Conservation (phyloP, 176 grass and related monocot genomes). For the barley (Hordeum vulgare) region MorexV3_pseudomolecules_assembly NC_058524.1:614437184-614437683, state of each 20-base stretch:
- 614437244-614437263: too few species aligned
- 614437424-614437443: neutral
- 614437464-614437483: neutral
- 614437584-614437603: neutral
- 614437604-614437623: neutral
- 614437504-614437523: neutral
- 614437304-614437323: too few species aligned
- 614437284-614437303: too few species aligned
- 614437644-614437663: too few species aligned
- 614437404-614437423: neutral
- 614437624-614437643: too few species aligned
- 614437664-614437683: neutral
- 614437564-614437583: neutral
- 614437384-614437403: neutral
- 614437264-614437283: too few species aligned
- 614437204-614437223: too few species aligned
- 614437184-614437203: too few species aligned
- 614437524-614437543: neutral
- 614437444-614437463: neutral
- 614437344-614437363: neutral
- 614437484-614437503: neutral
- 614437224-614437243: too few species aligned
- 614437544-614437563: neutral
- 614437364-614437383: slow-evolving; percentile 16
- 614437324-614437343: neutral